These are phyloP conservation scores for Epichloe aotearoae DNA, from an alignment of 2,329 filamentous ascomycete species.

Conservation along the genomic window DNA sequence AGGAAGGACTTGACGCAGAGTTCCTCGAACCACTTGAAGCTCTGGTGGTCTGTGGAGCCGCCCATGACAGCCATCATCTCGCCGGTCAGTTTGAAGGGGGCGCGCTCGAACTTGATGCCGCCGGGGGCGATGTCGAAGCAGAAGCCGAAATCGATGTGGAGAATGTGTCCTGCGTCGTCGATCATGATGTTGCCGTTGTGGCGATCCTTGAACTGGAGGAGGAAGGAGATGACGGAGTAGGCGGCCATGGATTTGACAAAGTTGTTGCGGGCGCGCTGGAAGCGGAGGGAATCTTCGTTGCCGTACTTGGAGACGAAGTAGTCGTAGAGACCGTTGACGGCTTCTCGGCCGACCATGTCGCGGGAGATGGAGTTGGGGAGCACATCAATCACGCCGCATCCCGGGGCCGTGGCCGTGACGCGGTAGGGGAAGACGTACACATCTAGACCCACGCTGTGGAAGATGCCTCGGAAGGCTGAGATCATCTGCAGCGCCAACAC, in stretches of 20 bases:
- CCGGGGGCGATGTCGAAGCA: constrained; percentile 98
- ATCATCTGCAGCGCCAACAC: constrained; percentile 97
- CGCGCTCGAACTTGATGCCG: constrained; percentile 93
- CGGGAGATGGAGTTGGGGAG: constrained; percentile 94
- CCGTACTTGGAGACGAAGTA: constrained; percentile 98
- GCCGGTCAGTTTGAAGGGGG: constrained; percentile 91
- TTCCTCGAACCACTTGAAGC: constrained; percentile 94
- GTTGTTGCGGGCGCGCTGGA: constrained; percentile 89
- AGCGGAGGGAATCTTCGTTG: constrained; percentile 85
- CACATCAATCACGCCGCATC: constrained; percentile 96
- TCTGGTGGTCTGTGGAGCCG: constrained; percentile 67
- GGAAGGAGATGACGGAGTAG: constrained; percentile 91
- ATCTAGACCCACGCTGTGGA: constrained; percentile 85
- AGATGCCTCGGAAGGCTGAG: constrained; percentile 91
- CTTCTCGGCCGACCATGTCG: constrained; percentile 96
- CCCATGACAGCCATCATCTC: constrained; percentile 99
- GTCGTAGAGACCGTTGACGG: constrained; percentile 95
- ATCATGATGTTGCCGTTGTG: constrained; percentile 99
- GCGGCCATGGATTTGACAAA: constrained; percentile 99
- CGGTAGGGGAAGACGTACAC: constrained; percentile 96
- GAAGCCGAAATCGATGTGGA: constrained; percentile 98
- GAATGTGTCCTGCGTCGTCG: constrained; percentile 89
- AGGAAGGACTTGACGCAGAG: constrained; percentile 92
- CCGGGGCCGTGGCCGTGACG: constrained; percentile 91
- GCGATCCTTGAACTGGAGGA: constrained; percentile 96